A percentile compares a stretch with the other conserved stretches of the same genome.
Conservation (phyloP, 257 asterid genomes). For the Eustoma russellianum region DNA sequence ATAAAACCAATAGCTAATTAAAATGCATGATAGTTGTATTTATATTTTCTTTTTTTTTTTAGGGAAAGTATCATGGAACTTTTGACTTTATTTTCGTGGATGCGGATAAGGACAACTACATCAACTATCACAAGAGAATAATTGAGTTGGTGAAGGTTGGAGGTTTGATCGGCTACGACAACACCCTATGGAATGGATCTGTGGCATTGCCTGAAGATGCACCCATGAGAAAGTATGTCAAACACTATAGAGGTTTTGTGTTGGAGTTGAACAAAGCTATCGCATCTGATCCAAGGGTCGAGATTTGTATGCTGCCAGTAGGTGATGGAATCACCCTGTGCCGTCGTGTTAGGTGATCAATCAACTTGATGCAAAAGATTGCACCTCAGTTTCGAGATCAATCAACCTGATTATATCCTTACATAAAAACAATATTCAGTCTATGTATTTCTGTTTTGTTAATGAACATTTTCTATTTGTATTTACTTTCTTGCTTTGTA, state of each 20-base stretch:
- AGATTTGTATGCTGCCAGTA: conserved; percentile 22
- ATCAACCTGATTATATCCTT: too few relatives aligned
- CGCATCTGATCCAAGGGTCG: conserved; percentile 18
- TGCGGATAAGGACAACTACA: conserved; percentile 23
- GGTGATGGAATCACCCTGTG: conserved; percentile 26
- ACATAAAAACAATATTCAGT: too few relatives aligned
- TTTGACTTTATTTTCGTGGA: conserved; percentile 24
- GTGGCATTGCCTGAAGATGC: conserved; percentile 14
- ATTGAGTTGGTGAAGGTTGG: conserved; percentile 23
- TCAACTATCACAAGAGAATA: conserved; percentile 21
- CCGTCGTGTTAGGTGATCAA: conserved; percentile 13
- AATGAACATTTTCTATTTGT: too few relatives aligned
- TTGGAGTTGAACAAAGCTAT: conserved; percentile 20
- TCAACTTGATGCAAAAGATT: too few relatives aligned
- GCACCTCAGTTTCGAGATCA: too few relatives aligned
- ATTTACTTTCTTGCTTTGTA: too few relatives aligned
- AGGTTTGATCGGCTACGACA: conserved; percentile 22
- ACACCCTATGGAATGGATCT: conserved; percentile 23
- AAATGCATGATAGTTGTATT: too few relatives aligned
- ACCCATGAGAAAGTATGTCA: conserved; percentile 19
- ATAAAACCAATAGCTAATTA: too few relatives aligned
- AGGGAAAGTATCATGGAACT: conserved; percentile 14
- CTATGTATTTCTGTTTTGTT: too few relatives aligned
- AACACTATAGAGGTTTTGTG: conserved; percentile 16
- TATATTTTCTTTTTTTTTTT: too few relatives aligned